Base-by-base conservation (phyloP, 2,329 filamentous ascomycete genomes). In the Truncatella angustata region DNA sequence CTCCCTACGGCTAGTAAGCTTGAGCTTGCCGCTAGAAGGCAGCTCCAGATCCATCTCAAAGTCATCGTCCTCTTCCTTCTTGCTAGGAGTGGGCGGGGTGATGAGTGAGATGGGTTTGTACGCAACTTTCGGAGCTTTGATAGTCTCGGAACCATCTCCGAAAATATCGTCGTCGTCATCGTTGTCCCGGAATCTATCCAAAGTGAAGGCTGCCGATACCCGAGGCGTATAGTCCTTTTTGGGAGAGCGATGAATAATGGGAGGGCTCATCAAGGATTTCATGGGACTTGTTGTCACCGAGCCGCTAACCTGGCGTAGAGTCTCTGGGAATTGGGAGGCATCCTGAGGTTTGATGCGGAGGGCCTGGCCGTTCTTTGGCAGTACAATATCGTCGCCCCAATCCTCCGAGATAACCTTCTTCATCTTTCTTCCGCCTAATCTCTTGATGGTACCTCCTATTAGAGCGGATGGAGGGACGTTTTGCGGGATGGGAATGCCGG, bases 391-490 rank as follows among this genome's bases (percentile, higher is more conserved):
- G 60, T 91, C 87, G 55, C 84, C 86, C 86, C 90, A 93, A 66
- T 93, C 89, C 61, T 91, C 88, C 57, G 89, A 84, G 54, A 90
- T 82, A 36, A 86, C 84, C 63, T 83, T 87, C 63, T 85, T 86
- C 18, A 88, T 78, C 63, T 87, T 91, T 59, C 84, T 81, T 54
- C 84, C 85, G 46, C 92, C 92, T 30, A 97, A 78, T 60, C 92
- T 81, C 73, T 95, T 96, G 66, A 97, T 97, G 9, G 91, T 93
- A 49, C 94, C 94, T 49, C 93, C 93, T 67, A 94, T 82, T 37
- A 99, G 76, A 26, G 94, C 94, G 18, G 93, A 96, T 26, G 89
- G 84, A 1, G 93, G 91, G 28, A 97, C 85, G 66, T 92, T 92
- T 48, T 83, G 77, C 24, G 94, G 94, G 51, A 97, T 84, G 5